Evolutionary conservation across 108 stramenopile genomes (phyloP).

Genomic region (Nitzschia palea): DNA sequence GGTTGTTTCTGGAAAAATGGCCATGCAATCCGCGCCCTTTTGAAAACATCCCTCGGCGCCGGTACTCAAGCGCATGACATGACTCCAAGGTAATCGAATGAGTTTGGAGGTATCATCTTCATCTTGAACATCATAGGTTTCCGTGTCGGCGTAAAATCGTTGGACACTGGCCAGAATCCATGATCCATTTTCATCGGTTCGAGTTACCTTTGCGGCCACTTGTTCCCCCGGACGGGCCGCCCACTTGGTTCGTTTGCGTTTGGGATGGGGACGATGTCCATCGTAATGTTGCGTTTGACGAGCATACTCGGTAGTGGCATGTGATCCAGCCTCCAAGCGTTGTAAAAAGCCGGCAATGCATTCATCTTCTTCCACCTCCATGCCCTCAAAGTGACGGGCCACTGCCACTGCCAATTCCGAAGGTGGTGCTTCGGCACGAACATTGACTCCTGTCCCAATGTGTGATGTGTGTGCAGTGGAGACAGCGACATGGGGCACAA

Average conservation of each 20-base stretch:
- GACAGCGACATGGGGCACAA: not conserved
- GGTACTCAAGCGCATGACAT: conserved; percentile 87
- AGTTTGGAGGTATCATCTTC: conserved; percentile 93
- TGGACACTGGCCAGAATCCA: conserved; percentile 94
- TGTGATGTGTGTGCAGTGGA: not conserved
- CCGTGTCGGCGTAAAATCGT: conserved; percentile 83
- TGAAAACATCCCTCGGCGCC: conserved; percentile 85
- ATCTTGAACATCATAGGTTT: conserved; percentile 96
- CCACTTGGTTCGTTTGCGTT: conserved; percentile 73
- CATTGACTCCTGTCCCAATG: conserved; percentile 53
- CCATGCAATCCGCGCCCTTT: conserved; percentile 91
- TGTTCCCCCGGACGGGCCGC: conserved; percentile 87
- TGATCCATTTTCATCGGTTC: conserved; percentile 93
- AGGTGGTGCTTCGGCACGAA: conserved; percentile 77
- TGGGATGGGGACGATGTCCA: conserved; percentile 56
- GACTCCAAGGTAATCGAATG: conserved; percentile 90
- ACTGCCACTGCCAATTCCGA: conserved; percentile 85
- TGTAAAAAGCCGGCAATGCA: conserved; percentile 85
- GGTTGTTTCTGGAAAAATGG: conserved; percentile 99
- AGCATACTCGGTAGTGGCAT: conserved; percentile 69
- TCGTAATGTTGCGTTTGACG: conserved; percentile 56
- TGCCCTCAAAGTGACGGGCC: conserved; percentile 85
- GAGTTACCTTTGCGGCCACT: conserved; percentile 94
- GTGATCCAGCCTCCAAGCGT: conserved; percentile 52
- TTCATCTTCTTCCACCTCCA: conserved; percentile 86